These are phyloP conservation scores for Naumovozyma baii DNA, from an alignment of 805 yeast genomes.

Conservation along the genomic window DNA sequence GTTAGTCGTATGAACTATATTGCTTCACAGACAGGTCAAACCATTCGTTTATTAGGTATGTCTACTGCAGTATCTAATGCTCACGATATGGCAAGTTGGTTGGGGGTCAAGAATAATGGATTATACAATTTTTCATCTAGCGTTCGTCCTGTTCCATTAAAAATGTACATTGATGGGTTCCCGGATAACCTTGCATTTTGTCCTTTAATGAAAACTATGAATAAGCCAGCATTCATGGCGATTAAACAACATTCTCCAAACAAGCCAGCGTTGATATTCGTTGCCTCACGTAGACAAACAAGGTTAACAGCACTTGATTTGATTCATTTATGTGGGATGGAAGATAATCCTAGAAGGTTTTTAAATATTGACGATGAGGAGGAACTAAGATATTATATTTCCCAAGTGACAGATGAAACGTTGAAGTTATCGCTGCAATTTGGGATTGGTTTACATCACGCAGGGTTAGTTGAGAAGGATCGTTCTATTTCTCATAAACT, in stretches of 20 bases:
- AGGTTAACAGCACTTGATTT: conserved; percentile 70
- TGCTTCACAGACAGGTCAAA: conserved; percentile 63
- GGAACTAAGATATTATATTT: conserved; percentile 70
- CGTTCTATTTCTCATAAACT: conserved; percentile 80
- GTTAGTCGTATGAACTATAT: conserved; percentile 72
- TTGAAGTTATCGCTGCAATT: conserved; percentile 56
- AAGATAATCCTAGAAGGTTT: conserved; percentile 52
- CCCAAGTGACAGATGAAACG: conserved; percentile 84
- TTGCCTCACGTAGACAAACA: conserved; percentile 91
- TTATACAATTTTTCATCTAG: conserved; percentile 88
- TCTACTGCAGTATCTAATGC: conserved; percentile 92
- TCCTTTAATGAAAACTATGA: conserved; percentile 60
- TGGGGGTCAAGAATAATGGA: conserved; percentile 84
- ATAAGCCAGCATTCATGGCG: conserved; percentile 80
- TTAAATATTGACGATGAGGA: conserved; percentile 60
- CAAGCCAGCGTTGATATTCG: conserved; percentile 90
- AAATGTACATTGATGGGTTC: conserved; percentile 82
- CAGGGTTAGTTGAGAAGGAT: conserved; percentile 87
- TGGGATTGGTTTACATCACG: conserved; percentile 95
- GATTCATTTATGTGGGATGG: conserved; percentile 59
- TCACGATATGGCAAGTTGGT: conserved; percentile 86
- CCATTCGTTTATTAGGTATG: conserved; percentile 81
- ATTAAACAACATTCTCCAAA: conserved; percentile 89
- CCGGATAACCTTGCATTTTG: conserved; percentile 71
- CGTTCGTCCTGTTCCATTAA: conserved; percentile 88